These are phyloP conservation scores for Pythium volutum DNA, from an alignment of 352 stramenopile species.

Conservation along the genomic window DNA sequence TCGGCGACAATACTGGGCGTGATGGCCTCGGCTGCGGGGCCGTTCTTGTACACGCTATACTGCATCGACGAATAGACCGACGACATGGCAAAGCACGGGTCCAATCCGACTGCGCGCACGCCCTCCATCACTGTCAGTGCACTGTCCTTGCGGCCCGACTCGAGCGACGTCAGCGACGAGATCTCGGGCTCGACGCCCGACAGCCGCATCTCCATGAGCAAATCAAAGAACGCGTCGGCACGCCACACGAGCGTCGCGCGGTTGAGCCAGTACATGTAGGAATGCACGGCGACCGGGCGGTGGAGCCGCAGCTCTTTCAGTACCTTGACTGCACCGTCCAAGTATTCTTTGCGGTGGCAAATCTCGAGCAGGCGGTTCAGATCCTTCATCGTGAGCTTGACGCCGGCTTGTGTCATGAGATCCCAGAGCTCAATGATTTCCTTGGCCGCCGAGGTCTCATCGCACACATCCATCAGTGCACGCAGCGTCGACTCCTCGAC, in stretches of 20 bases:
- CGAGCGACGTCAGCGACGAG: constrained; percentile 78
- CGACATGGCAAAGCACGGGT: constrained; percentile 86
- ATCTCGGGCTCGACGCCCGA: constrained; percentile 79
- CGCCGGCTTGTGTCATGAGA: constrained; percentile 61
- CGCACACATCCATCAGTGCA: constrained; percentile 67
- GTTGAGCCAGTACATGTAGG: constrained; percentile 85
- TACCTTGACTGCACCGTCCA: constrained; percentile 75
- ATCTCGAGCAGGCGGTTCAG: constrained; percentile 74
- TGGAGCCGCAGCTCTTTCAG: constrained; percentile 73
- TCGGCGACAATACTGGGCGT: constrained; percentile 44
- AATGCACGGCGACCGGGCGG: constrained; percentile 59
- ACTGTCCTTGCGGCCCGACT: constrained; percentile 78
- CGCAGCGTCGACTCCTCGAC: constrained; percentile 72
- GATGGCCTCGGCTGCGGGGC: constrained; percentile 45
- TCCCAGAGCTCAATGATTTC: constrained; percentile 70
- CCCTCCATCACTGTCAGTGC: constrained; percentile 87
- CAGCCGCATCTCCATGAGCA: constrained; percentile 85
- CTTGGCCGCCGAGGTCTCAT: constrained; percentile 56
- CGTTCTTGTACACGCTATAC: constrained; percentile 64
- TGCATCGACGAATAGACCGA: constrained; percentile 84
- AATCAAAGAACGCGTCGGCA: constrained; percentile 80
- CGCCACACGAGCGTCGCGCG: constrained; percentile 77
- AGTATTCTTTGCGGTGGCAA: constrained; percentile 72
- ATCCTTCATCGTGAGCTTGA: constrained; percentile 52
- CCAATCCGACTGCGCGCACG: constrained; percentile 73